Base-by-base conservation (phyloP, 163 green algal species). In the Scenedesmus sp. region DNA sequence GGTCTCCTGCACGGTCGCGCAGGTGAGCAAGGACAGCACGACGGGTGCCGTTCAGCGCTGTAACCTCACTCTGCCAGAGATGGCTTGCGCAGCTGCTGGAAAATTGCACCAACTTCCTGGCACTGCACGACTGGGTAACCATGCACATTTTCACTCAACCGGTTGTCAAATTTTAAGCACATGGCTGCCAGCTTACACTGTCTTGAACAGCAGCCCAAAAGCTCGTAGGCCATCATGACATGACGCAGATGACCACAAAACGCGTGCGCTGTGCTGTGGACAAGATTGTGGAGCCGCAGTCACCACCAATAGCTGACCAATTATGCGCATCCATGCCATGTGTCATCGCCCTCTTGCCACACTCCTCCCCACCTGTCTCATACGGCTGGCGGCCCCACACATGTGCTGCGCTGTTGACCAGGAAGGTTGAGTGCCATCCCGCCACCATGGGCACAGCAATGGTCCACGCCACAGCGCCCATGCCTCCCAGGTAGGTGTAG, bases 341-440 rank as follows among this genome's bases (percentile, higher is more conserved):
- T 30, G 16, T 18, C 24, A 81, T 30, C 70, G n/a, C 43, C 40
- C 24, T 20, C 6, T 83, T 12, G 2, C 40, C n/a, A 1, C 40
- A 15, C 37, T 80, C n/a, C 9, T 24, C 0, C 78, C 37, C 35
- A 70, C 94, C 95, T 40, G 95, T 97, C 90, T 96, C 94, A 85
- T 93, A 97, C 73, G 83, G 42, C 80, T 96, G 95, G 24, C 82
- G 88, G 61, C 95, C 95, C 89, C 92, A 97, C 5, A 95, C 92
- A 92, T 97, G 95, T n/a, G 92, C 88, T 20, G 94, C 95, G 65
- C 88, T 94, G 93, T 97, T 97, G 16, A 97, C 95, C 22, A 94
- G 87, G 93, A 94, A 97, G 12, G 95, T 97, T 81, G 96, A 95
- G 92, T 97, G 95, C 68, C 95, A 97, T 59, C 96, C 95, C 83